These are phyloP conservation scores for Tetragonia tetragonoides DNA, from an alignment of 148 eudicot species.

Conservation along the genomic window DNA sequence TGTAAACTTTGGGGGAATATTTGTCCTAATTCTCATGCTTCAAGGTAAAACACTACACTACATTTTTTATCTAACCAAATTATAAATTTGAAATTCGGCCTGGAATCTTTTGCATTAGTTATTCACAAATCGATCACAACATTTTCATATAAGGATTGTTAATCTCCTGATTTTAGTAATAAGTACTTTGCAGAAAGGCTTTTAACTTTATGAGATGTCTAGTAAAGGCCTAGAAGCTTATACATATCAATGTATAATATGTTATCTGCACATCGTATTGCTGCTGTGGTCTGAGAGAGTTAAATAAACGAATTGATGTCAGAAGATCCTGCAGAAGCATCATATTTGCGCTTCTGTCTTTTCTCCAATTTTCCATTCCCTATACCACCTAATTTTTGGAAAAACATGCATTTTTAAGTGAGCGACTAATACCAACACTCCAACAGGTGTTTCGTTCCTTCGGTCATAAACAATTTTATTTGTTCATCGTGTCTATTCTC, in stretches of 20 bases:
- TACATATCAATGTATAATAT: background rate
- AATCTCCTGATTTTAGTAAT: background rate
- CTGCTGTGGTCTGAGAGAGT: no score
- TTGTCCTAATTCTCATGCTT: slow-evolving; percentile 23
- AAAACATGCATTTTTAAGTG: no score
- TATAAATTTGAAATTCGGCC: slow-evolving; percentile 11
- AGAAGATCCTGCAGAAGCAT: no score
- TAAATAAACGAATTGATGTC: no score
- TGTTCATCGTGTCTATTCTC: no score
- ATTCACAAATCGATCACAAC: no score
- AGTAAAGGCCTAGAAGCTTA: background rate
- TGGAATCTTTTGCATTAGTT: slow-evolving; percentile 4
- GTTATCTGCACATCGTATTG: no score
- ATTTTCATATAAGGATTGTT: no score
- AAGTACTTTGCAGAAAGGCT: slow-evolving; percentile 3
- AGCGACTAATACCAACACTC: no score
- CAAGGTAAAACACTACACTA: background rate
- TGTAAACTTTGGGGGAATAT: slow-evolving; percentile 25
- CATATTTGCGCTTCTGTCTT: no score
- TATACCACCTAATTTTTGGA: background rate
- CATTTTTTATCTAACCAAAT: slow-evolving; percentile 14
- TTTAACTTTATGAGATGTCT: background rate
- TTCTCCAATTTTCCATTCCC: background rate
- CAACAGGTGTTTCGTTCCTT: no score
- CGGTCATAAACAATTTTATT: no score